Percentiles rank a stretch among this genome's conserved stretches.
Evolutionary conservation across 306 rosid species (phyloP).

Genomic region (Vigna trinervia): DNA sequence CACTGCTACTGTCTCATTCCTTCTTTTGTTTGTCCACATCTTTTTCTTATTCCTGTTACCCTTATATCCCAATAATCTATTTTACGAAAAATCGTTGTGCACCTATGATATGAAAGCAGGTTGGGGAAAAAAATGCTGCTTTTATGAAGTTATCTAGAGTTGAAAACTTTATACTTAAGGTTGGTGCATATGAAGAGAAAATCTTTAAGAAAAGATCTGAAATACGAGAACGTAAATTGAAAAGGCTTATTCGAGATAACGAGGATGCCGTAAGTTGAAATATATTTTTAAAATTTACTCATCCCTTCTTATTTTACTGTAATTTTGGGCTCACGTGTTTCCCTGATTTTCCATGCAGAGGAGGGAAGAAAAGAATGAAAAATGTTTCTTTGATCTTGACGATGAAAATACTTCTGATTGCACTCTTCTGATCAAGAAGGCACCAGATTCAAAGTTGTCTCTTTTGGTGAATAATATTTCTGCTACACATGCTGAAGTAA

Average conservation of each 20-base stretch:
- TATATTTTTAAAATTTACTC: not conserved
- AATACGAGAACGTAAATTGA: slow-evolving; percentile 35
- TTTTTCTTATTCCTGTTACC: not conserved
- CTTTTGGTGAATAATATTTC: too few species aligned
- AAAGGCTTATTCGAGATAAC: slow-evolving; percentile 19
- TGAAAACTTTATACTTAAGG: slow-evolving; percentile 58
- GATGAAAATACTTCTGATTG: slow-evolving; percentile 25
- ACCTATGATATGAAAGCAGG: slow-evolving; percentile 35
- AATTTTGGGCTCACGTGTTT: not conserved
- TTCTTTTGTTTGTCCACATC: not conserved
- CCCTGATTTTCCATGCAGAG: slow-evolving; percentile 26
- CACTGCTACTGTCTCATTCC: not conserved
- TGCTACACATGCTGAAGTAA: slow-evolving; percentile 34
- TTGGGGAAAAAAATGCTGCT: slow-evolving; percentile 41
- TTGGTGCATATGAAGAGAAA: slow-evolving; percentile 59
- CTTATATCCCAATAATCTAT: not conserved
- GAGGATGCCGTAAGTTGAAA: slow-evolving; percentile 48
- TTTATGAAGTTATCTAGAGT: slow-evolving; percentile 59
- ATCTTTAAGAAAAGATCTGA: slow-evolving; percentile 55
- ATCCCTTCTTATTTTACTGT: not conserved
- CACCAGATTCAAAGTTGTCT: not conserved
- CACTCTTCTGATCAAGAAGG: slow-evolving; percentile 14
- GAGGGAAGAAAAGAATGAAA: slow-evolving; percentile 39
- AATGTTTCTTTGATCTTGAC: not conserved
- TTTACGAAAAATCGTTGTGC: not conserved